Evolutionary conservation across 768 basidiomycete species (phyloP), one percentile per base, ranked within the genome.

Genomic region (Filobasidium wieringae): DNA sequence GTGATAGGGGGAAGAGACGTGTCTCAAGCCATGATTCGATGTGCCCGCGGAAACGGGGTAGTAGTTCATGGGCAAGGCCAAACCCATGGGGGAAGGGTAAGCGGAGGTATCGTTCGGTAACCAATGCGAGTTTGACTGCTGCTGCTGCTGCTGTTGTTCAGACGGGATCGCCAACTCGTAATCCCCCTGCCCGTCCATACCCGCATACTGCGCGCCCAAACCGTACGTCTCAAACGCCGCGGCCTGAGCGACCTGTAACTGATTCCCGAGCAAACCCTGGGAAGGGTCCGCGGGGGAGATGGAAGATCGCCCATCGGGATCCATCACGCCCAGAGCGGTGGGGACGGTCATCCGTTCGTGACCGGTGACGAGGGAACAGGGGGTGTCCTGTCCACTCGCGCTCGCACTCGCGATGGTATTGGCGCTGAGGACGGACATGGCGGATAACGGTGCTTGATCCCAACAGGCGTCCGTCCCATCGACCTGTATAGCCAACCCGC

Each of bases 121-220:
- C n/a, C n/a, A n/a, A n/a, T n/a, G n/a, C n/a, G n/a, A n/a, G n/a
- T n/a, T n/a, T n/a, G n/a, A n/a, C n/a, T n/a, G n/a, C n/a, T n/a
- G n/a, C n/a, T n/a, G n/a, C n/a, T n/a, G n/a, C n/a, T n/a, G n/a
- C n/a, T n/a, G n/a, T n/a, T n/a, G n/a, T n/a, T n/a, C n/a, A n/a
- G n/a, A n/a, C n/a, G n/a, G n/a, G n/a, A n/a, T n/a, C n/a, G n/a
- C n/a, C n/a, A n/a, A n/a, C n/a, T n/a, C n/a, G n/a, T n/a, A n/a
- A n/a, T n/a, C n/a, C n/a, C n/a, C n/a, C n/a, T n/a, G n/a, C n/a
- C n/a, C n/a, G n/a, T n/a, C n/a, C n/a, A n/a, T n/a, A n/a, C n/a
- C n/a, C n/a, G n/a, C n/a, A n/a, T n/a, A 40, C 49, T 11, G 60
- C 64, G 17, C 50, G 53, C 54, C 57, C 63, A 57, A 63, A 55